A percentile compares a stretch with the other conserved stretches of the same genome.
Conservation (phyloP, 2,329 filamentous ascomycete genomes). For the Fusarium albosuccineum region DNA sequence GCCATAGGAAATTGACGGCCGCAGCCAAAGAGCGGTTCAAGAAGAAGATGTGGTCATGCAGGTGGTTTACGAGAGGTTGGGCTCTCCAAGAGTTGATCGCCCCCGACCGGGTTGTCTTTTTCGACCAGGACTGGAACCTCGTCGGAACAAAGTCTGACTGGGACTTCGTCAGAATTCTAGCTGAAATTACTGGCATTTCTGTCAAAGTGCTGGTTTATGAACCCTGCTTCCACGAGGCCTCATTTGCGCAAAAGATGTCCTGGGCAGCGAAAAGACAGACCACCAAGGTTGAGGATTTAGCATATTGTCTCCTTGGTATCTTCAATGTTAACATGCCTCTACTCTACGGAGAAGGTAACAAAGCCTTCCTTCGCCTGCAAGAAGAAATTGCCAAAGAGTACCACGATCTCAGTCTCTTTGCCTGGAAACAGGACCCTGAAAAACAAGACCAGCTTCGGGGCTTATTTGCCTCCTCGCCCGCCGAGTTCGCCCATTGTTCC, state of each 20-base stretch:
- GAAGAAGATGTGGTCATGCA: background rate
- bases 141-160: background rate
- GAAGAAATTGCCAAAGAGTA: background rate
- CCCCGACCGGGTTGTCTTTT: background rate
- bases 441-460: too few species aligned
- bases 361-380: background rate
- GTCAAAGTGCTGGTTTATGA: background rate
- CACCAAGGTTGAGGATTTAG: background rate
- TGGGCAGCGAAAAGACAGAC: background rate
- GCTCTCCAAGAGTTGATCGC: constrained; percentile 21
- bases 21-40: background rate
- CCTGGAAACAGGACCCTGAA: background rate
- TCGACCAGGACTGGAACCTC: background rate
- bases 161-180: background rate
- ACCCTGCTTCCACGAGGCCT: background rate
- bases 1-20: too few species aligned
- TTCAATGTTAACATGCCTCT: background rate
- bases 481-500: too few species aligned
- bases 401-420: background rate
- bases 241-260: background rate
- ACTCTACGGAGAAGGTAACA: background rate
- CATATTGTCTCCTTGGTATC: background rate
- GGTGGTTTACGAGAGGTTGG: constrained; percentile 32
- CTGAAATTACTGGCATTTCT: background rate
- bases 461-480: too few species aligned